phyloP scores from a whole-genome alignment of 805 yeast species.

The Metschnikowia henanensis region DNA sequence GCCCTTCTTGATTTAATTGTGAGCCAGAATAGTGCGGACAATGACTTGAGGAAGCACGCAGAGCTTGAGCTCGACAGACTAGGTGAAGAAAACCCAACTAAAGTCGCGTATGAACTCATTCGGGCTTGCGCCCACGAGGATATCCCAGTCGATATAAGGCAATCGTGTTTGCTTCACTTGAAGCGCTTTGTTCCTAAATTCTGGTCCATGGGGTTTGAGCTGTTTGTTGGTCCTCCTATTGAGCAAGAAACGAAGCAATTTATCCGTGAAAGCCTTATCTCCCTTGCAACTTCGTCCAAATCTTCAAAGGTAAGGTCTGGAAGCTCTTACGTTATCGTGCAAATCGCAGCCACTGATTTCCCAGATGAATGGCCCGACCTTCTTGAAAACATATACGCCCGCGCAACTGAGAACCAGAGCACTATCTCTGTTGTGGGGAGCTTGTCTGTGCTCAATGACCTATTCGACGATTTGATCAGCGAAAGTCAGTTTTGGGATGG shows the following conservation, averaged over 20 bases:
- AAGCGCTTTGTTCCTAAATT: slow-evolving; percentile 66
- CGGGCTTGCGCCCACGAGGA: slow-evolving; percentile 36
- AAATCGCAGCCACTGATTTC: slow-evolving; percentile 83
- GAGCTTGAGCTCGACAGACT: slow-evolving; percentile 48
- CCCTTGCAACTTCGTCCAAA: slow-evolving; percentile 41
- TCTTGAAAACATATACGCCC: slow-evolving; percentile 46
- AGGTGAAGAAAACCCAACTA: slow-evolving; percentile 51
- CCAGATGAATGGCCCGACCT: slow-evolving; percentile 96
- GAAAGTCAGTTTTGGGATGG: slow-evolving; percentile 85
- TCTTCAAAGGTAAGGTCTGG: slow-evolving; percentile 64
- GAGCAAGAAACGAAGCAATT: slow-evolving; percentile 48
- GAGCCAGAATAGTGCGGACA: slow-evolving; percentile 47
- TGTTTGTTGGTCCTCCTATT: slow-evolving; percentile 68
- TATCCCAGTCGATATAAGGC: slow-evolving; percentile 44
- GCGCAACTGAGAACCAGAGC: slow-evolving; percentile 32
- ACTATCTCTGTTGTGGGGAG: slow-evolving; percentile 50
- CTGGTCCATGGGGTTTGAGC: slow-evolving; percentile 85
- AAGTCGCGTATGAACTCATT: slow-evolving; percentile 42
- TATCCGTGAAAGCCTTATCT: slow-evolving; percentile 52
- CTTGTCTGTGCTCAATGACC: slow-evolving; percentile 62
- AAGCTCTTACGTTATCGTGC: slow-evolving; percentile 74
- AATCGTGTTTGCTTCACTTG: slow-evolving; percentile 63
- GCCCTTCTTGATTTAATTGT: slow-evolving; percentile 14
- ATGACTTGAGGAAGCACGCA: slow-evolving; percentile 48
- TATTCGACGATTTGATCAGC: slow-evolving; percentile 82